Conservation (phyloP, 352 stramenopile species). For the Phytophthora chlamydospora region DNA sequence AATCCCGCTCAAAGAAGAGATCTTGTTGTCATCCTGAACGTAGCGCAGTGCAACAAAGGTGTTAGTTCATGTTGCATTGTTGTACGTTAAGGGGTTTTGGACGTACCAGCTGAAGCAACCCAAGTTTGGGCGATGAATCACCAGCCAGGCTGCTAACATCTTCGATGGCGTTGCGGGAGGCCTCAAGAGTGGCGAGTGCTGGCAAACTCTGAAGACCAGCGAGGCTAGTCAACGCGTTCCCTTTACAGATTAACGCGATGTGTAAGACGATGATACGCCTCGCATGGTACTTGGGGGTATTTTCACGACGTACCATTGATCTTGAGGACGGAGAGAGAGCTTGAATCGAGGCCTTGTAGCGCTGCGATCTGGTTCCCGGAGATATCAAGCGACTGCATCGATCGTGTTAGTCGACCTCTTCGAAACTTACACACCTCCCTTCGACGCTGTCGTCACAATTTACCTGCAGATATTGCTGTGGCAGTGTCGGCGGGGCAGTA, state of each 20-base stretch:
- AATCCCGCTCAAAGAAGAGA: conserved; percentile 58
- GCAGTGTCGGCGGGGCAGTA: conserved; percentile 35
- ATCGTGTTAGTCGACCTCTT: neutral
- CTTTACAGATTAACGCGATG: conserved; percentile 24
- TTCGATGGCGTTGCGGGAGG: conserved; percentile 56
- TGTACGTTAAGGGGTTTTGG: too few relatives aligned
- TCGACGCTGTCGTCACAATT: neutral
- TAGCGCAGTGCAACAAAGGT: neutral
- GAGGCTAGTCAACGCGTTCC: conserved; percentile 59
- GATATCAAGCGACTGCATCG: conserved; percentile 58
- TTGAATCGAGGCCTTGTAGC: conserved; percentile 57
- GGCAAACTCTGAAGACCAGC: conserved; percentile 51
- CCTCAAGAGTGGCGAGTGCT: conserved; percentile 60
- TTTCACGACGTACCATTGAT: conserved; percentile 48
- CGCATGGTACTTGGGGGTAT: neutral
- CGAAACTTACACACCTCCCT: neutral
- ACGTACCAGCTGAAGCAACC: conserved; percentile 59
- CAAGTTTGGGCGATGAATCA: conserved; percentile 52
- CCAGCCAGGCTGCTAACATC: conserved; percentile 44
- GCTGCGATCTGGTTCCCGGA: conserved; percentile 72
- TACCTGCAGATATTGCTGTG: conserved; percentile 71
- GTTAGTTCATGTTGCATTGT: neutral
- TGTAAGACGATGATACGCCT: neutral
- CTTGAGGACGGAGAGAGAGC: conserved; percentile 59
- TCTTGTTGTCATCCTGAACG: conserved; percentile 71